Conservation (phyloP, 2,329 filamentous ascomycete species). For the Tolypocladium cylindrosporum region DNA sequence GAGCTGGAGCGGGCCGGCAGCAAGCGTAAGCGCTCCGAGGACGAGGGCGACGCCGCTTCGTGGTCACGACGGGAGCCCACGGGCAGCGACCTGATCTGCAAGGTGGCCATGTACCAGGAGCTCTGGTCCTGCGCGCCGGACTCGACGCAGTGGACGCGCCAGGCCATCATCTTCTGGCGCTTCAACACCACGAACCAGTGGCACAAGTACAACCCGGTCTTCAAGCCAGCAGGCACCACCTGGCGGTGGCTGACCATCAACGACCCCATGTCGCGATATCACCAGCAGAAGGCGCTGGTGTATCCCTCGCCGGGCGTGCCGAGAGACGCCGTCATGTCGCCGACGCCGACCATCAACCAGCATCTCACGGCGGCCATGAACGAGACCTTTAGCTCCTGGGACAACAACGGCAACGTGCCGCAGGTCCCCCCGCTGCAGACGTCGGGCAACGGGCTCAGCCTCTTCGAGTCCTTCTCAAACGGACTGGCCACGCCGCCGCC, state of each 20-base stretch:
- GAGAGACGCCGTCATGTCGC: constrained; percentile 41
- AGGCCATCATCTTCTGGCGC: constrained; percentile 53
- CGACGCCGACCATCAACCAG: constrained; percentile 37
- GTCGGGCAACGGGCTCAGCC: constrained; percentile 22
- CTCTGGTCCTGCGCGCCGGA: constrained; percentile 46
- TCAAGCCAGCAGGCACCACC: constrained; percentile 42
- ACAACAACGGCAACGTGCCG: constrained; percentile 15
- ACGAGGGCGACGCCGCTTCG: constrained; percentile 28
- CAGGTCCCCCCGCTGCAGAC: constrained; percentile 23
- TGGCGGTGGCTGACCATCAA: constrained; percentile 55
- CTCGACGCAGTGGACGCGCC: constrained; percentile 41
- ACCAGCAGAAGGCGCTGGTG: constrained; percentile 38
- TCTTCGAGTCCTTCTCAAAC: constrained; percentile 41
- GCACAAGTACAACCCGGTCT: constrained; percentile 36
- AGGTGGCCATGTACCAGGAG: constrained; percentile 59
- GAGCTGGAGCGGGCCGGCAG: constrained; percentile 21
- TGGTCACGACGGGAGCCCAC: constrained; percentile 30
- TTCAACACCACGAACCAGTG: constrained; percentile 45
- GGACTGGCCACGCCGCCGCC: constrained; percentile 49
- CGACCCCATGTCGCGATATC: constrained; percentile 48
- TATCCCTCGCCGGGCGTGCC: constrained; percentile 23
- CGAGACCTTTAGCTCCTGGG: constrained; percentile 45
- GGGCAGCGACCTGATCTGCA: constrained; percentile 46
- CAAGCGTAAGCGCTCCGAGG: constrained; percentile 30
- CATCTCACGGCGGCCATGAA: constrained; percentile 46